These are phyloP conservation scores for Acrocalymma vagum DNA, from an alignment of 2,329 filamentous ascomycete species.

Conservation along the genomic window DNA sequence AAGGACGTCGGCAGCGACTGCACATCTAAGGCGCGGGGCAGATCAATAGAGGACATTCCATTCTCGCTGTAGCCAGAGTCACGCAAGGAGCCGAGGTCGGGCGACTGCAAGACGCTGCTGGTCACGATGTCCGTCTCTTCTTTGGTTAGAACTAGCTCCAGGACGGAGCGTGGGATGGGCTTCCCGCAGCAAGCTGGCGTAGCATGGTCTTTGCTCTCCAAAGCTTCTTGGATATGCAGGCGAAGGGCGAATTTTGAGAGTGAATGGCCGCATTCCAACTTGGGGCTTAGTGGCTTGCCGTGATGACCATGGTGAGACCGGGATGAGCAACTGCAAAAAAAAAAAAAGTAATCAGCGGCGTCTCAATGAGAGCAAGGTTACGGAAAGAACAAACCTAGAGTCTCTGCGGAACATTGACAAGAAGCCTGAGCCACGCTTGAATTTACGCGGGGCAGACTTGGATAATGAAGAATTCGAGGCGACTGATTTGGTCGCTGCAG, in stretches of 20 bases:
- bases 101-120: conserved; percentile 17
- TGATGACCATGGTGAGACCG: conserved; percentile 33
- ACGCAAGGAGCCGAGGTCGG: conserved; percentile 22
- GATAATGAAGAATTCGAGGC: conserved; percentile 32
- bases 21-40: conserved; percentile 15
- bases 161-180: conserved; percentile 48
- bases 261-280: conserved; percentile 41
- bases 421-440: conserved; percentile 36
- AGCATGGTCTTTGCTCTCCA: conserved; percentile 34
- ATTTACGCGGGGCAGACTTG: conserved; percentile 24
- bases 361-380: background rate
- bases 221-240: conserved; percentile 46
- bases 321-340: conserved; percentile 32
- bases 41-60: conserved; percentile 29
- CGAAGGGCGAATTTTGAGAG: conserved; percentile 35
- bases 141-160: conserved; percentile 48
- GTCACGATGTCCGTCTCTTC: conserved; percentile 46
- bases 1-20: conserved; percentile 13
- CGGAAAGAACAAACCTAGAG: conserved; percentile 31
- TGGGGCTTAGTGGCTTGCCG: conserved; percentile 30
- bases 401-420: conserved; percentile 44
- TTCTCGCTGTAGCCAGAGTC: conserved; percentile 40
- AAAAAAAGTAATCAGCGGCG: conserved; percentile 21
- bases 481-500: conserved; percentile 28
- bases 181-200: conserved; percentile 52